Evolutionary conservation across 805 yeast species (phyloP).

Genomic region (Candida dendrica): DNA sequence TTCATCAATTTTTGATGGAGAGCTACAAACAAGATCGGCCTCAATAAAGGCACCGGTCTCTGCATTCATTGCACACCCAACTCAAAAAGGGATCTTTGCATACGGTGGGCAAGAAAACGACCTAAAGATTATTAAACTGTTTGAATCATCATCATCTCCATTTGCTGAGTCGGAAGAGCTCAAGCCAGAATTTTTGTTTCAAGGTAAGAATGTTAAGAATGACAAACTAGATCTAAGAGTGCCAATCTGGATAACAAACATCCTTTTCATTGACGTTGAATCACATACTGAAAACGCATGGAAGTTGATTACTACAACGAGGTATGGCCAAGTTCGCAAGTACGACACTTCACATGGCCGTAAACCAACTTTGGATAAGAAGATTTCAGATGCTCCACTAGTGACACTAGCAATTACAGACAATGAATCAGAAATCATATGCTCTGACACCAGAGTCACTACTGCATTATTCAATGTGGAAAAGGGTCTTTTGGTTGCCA

Average conservation of each 20-base stretch:
- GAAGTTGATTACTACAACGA: conserved; percentile 59
- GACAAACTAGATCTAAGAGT: conserved; percentile 72
- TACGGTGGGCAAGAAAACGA: conserved; percentile 85
- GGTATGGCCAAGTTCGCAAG: conserved; percentile 65
- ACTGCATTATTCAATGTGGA: conserved; percentile 49
- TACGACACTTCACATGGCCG: conserved; percentile 66
- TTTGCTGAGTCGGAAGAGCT: neutral
- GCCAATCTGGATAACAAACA: conserved; percentile 69
- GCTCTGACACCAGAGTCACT: conserved; percentile 65
- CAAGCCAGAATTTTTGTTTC: conserved; percentile 38
- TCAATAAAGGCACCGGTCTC: conserved; percentile 40
- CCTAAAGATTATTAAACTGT: conserved; percentile 40
- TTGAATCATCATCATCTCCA: conserved; percentile 20
- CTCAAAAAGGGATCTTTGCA: conserved; percentile 50
- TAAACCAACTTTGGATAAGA: conserved; percentile 55
- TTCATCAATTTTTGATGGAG: conserved; percentile 9
- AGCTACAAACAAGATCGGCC: conserved; percentile 11
- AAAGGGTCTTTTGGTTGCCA: conserved; percentile 53
- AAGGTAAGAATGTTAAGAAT: conserved; percentile 78
- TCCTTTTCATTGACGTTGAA: conserved; percentile 36
- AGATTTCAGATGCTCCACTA: conserved; percentile 49
- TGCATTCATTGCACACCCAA: conserved; percentile 41
- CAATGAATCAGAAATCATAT: conserved; percentile 39
- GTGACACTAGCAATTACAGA: conserved; percentile 23
- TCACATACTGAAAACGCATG: conserved; percentile 30